Evolutionary conservation across 2,329 filamentous ascomycete genomes (phyloP), one percentile per base, ranked within the genome.

Genomic region (Aspergillus sp.): DNA sequence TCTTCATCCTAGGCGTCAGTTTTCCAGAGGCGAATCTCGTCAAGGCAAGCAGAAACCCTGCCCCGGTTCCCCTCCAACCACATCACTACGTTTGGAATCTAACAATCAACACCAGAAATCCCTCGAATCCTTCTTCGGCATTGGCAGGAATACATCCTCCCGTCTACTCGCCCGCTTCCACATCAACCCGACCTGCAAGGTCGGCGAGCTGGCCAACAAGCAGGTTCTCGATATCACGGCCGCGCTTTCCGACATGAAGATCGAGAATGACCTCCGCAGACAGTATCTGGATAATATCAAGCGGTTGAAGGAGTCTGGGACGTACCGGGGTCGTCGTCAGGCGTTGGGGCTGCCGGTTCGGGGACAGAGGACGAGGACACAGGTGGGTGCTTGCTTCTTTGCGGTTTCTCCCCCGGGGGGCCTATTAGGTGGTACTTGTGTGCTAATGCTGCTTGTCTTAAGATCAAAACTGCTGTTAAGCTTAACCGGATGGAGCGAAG

Each of bases 271-370:
- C 60, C 76, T 94, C 53, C 76, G 82, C 60, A 80, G 85, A 63
- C 73, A 87, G 49, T 71, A 96, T 34, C 78, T 84, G 59, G 88
- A 95, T 43, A 93, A 97, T 62, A 94, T 98, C 57, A 77, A 77
- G 64, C 76, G 91, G 49, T 62, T 98, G 67, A 87, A 86, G 65
- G 90, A 96, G 60, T 96, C 95, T 74, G 90, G 90, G 43, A 83
- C 85, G 3, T 94, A 94, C 64, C 77, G 93, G 45, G 93, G 93
- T 54, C 83, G 86, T 66, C 76, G 93, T 56, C 93, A 98, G 74
- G 91, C 91, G 48, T 90, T 97, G 85, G 81, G 84, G 50, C 71
- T 97, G 72, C 93, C 93, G 3, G 91, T 93, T 45, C 80, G 93
- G 57, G 93, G 93, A 57, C 93, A 98, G 72, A 81, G 78, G 59